Conservation (phyloP, 352 stramenopile genomes). For the Peronosclerospora sorghi region DNA sequence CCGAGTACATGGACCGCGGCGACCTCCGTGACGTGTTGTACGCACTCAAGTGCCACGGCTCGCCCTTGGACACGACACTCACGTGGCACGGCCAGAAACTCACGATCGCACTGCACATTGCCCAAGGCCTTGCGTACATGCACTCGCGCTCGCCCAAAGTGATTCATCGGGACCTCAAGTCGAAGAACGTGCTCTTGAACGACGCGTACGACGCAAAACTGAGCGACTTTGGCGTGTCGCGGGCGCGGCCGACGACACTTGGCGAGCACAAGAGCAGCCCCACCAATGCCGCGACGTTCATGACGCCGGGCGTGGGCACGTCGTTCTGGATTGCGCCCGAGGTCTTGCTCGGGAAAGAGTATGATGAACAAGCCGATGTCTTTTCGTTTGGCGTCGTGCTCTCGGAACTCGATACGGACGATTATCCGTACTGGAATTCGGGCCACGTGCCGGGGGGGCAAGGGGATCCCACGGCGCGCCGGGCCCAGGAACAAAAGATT, state of each 20-base stretch:
- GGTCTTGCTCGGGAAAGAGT: constrained; percentile 28
- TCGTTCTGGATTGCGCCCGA: constrained; percentile 40
- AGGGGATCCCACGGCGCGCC: constrained; percentile 17
- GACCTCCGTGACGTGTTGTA: constrained; percentile 38
- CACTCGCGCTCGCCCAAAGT: constrained; percentile 53
- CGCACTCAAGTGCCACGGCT: constrained; percentile 18
- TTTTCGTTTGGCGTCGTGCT: constrained; percentile 40
- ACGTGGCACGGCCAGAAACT: constrained; percentile 46
- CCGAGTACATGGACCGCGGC: constrained; percentile 34
- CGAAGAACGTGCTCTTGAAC: constrained; percentile 66
- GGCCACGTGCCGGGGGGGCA: constrained; percentile 16
- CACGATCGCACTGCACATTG: constrained; percentile 49
- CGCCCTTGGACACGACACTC: constrained; percentile 14
- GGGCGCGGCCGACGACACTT: constrained; percentile 18
- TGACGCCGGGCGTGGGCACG: constrained; percentile 35
- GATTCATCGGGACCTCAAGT: constrained; percentile 76
- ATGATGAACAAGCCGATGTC: constrained; percentile 32
- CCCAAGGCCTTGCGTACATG: constrained; percentile 51
- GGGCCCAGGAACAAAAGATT: constrained; percentile 31
- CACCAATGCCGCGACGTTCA: constrained; percentile 31
- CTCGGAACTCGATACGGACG: constrained; percentile 39
- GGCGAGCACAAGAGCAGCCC: no score
- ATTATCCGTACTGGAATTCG: constrained; percentile 38
- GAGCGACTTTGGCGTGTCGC: constrained; percentile 66
- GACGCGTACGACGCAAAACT: constrained; percentile 49